phyloP scores from a whole-genome alignment of 345 rosid genomes.

The Euphorbia pulcherrima region DNA sequence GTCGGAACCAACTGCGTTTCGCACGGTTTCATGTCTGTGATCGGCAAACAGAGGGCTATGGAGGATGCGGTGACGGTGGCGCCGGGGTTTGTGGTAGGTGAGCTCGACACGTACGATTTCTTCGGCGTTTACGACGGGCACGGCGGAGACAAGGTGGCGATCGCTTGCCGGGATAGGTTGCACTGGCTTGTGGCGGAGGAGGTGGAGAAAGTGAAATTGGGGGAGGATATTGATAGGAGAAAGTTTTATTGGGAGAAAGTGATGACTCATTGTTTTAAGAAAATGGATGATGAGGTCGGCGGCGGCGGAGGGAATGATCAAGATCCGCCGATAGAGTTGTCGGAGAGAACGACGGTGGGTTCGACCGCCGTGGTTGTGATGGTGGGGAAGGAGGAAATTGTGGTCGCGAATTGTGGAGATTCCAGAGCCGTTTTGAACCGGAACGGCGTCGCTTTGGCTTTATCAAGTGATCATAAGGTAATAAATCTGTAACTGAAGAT shows the following conservation, averaged over 20 bases:
- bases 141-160: slow-evolving; percentile 27
- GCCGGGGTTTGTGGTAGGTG: slow-evolving; percentile 13
- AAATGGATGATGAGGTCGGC: slow-evolving; percentile 41
- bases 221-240: not conserved
- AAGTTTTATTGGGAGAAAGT: slow-evolving; percentile 28
- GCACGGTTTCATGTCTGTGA: slow-evolving; percentile 36
- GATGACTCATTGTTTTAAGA: slow-evolving; percentile 32
- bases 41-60: slow-evolving; percentile 37
- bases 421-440: slow-evolving; percentile 37
- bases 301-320: not conserved
- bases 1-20: not conserved
- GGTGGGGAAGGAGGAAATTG: slow-evolving; percentile 33
- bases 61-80: slow-evolving; percentile 31
- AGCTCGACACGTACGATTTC: slow-evolving; percentile 24
- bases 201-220: slow-evolving; percentile 16
- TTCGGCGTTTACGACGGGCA: slow-evolving; percentile 43
- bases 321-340: not conserved
- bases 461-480: slow-evolving; percentile 37
- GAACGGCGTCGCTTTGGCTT: slow-evolving; percentile 25
- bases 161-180: slow-evolving; percentile 30
- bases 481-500: too few species aligned
- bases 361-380: slow-evolving; percentile 36
- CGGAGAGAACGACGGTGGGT: slow-evolving; percentile 10
- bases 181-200: slow-evolving; percentile 31
- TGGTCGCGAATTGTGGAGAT: slow-evolving; percentile 46